These are phyloP conservation scores for Sphenostylis stenocarpa DNA, from an alignment of 306 rosid genomes.

Conservation along the genomic window DNA sequence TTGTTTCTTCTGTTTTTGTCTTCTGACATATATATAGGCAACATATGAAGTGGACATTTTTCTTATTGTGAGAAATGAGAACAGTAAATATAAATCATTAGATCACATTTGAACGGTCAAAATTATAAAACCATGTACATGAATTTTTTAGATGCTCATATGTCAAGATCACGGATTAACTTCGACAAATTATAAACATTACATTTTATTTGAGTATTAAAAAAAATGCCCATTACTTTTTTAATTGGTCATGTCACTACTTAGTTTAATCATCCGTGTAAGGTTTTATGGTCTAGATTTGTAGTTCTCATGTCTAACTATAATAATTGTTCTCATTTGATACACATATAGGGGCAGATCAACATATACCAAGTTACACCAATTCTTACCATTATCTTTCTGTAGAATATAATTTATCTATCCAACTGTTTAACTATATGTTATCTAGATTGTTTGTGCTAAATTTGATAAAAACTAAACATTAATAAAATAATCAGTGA, in stretches of 20 bases:
- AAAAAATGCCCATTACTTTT: not conserved
- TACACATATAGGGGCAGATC: not conserved
- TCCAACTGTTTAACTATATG: not conserved
- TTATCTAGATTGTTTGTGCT: not conserved
- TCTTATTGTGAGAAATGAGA: not conserved
- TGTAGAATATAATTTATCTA: not conserved
- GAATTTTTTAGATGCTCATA: not conserved
- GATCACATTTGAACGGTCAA: not conserved
- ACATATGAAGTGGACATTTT: not conserved
- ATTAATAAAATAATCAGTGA: not conserved
- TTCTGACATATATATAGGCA: constrained; percentile 18
- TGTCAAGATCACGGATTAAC: too few relatives aligned
- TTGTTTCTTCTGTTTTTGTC: constrained; percentile 9
- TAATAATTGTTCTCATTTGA: not conserved
- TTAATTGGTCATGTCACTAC: not conserved
- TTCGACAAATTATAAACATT: not conserved
- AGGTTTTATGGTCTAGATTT: not conserved
- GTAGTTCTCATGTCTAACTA: not conserved
- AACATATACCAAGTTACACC: not conserved
- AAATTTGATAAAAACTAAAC: not conserved
- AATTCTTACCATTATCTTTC: not conserved
- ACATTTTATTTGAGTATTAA: not conserved
- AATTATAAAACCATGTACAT: not conserved
- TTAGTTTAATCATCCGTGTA: not conserved
- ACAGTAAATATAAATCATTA: not conserved